These are phyloP conservation scores for Candida sojae DNA, from an alignment of 1,139 yeast species.

Conservation along the genomic window DNA sequence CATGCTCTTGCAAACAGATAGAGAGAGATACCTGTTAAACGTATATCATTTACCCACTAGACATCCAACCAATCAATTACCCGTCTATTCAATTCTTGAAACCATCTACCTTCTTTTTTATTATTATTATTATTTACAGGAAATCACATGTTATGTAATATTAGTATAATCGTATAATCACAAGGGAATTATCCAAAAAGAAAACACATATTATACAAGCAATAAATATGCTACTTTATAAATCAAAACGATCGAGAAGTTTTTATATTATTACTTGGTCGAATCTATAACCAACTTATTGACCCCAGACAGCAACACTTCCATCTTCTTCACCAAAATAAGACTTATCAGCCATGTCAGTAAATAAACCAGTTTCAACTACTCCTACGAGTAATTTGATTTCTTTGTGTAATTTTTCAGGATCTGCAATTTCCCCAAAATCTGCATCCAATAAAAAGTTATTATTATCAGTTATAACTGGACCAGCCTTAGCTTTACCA, in stretches of 20 bases:
- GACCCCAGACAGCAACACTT: conserved; percentile 36
- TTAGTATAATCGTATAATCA: background rate
- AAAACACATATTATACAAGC: background rate
- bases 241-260: too few species aligned
- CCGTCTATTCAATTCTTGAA: background rate
- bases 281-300: background rate
- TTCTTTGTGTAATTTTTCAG: conserved; percentile 56
- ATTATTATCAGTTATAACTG: conserved; percentile 95
- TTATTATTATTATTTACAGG: too few species aligned
- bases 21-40: too few species aligned
- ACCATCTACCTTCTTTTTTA: background rate
- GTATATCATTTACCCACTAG: too few species aligned
- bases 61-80: too few species aligned
- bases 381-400: conserved; percentile 87
- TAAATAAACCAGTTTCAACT: conserved; percentile 93
- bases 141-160: background rate
- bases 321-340: conserved; percentile 89
- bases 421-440: conserved; percentile 75
- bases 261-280: too few species aligned
- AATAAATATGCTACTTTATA: background rate
- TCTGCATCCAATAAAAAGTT: conserved; percentile 93
- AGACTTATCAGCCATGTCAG: conserved; percentile 68
- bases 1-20: too few species aligned
- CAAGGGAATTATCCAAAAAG: background rate
- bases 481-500: conserved; percentile 93